phyloP scores from a whole-genome alignment of 352 stramenopile species.

The Phytophthora ramorum region DNA sequence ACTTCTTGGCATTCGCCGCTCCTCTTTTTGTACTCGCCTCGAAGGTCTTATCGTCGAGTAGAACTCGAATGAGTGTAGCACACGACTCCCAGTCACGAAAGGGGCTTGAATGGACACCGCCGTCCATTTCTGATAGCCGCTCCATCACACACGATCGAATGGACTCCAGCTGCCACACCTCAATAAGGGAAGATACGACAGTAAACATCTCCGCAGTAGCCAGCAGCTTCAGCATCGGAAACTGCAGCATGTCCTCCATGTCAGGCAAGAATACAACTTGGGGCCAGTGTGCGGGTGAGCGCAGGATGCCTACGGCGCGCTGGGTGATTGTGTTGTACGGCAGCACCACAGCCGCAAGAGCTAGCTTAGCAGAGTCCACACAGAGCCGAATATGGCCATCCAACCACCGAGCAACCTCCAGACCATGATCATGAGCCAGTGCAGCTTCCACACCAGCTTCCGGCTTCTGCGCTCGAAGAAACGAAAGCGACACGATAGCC shows the following conservation, averaged over 20 bases:
- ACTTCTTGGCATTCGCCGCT: slow-evolving; percentile 28
- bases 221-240: slow-evolving; percentile 53
- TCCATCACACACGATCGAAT: slow-evolving; percentile 31
- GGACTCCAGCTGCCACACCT: slow-evolving; percentile 43
- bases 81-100: slow-evolving; percentile 47
- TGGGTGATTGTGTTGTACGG: slow-evolving; percentile 44
- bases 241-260: slow-evolving; percentile 58
- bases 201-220: slow-evolving; percentile 42
- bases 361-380: slow-evolving; percentile 38
- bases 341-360: slow-evolving; percentile 50
- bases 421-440: slow-evolving; percentile 48
- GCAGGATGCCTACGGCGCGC: slow-evolving; percentile 54
- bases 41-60: slow-evolving; percentile 55
- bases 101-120: slow-evolving; percentile 18
- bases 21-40: slow-evolving; percentile 31
- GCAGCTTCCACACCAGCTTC: slow-evolving; percentile 19
- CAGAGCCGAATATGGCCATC: slow-evolving; percentile 45
- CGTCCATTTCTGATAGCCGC: slow-evolving; percentile 25
- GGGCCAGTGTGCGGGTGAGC: slow-evolving; percentile 34
- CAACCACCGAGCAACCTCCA: slow-evolving; percentile 63
- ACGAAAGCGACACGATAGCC: slow-evolving; percentile 38
- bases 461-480: slow-evolving; percentile 34
- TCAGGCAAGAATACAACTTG: slow-evolving; percentile 48
- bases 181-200: slow-evolving; percentile 42
- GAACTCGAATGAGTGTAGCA: slow-evolving; percentile 40